Percentiles rank a stretch among this genome's conserved stretches.
These are phyloP conservation scores for Ceratocystis albifundus DNA, from an alignment of 2,329 filamentous ascomycete species.

Conservation along the genomic window DNA sequence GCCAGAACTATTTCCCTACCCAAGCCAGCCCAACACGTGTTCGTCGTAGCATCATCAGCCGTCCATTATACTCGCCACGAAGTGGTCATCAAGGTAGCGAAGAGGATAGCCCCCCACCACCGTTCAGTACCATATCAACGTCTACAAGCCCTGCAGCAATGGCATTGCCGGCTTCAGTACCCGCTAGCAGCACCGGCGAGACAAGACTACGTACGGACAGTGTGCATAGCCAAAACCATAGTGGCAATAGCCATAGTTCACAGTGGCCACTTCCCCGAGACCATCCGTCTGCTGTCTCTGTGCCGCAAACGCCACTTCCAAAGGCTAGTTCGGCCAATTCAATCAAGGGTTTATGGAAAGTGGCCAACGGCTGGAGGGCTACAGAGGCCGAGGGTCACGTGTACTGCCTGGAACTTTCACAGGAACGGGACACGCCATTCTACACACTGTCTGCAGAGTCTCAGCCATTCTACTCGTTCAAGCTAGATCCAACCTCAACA, in stretches of 20 bases:
- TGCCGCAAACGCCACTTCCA: constrained; percentile 33
- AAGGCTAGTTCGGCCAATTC: constrained; percentile 47
- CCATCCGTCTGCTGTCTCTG: constrained; percentile 31
- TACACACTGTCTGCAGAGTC: constrained; percentile 52
- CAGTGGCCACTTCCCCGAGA: constrained; percentile 28
- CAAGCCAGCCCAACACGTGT: constrained; percentile 53
- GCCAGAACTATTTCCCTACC: constrained; percentile 60
- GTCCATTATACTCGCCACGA: constrained; percentile 46
- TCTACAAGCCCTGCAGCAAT: neutral
- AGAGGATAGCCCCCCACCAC: constrained; percentile 22
- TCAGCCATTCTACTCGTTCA: constrained; percentile 57
- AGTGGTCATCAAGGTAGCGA: constrained; percentile 26
- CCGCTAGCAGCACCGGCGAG: too few relatives aligned
- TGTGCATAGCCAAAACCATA: neutral
- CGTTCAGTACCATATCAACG: neutral
- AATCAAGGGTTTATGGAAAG: constrained; percentile 55
- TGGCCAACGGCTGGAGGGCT: constrained; percentile 57
- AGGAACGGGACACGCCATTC: constrained; percentile 49
- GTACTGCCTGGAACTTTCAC: constrained; percentile 47
- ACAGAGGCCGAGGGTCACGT: constrained; percentile 46
- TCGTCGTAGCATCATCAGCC: constrained; percentile 52
- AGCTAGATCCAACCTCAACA: constrained; percentile 51
- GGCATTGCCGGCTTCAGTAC: too few relatives aligned
- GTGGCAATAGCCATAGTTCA: constrained; percentile 19
- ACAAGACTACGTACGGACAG: too few relatives aligned